phyloP scores from a whole-genome alignment of 2,329 filamentous ascomycete species.

The Pseudocercospora vitis region DNA sequence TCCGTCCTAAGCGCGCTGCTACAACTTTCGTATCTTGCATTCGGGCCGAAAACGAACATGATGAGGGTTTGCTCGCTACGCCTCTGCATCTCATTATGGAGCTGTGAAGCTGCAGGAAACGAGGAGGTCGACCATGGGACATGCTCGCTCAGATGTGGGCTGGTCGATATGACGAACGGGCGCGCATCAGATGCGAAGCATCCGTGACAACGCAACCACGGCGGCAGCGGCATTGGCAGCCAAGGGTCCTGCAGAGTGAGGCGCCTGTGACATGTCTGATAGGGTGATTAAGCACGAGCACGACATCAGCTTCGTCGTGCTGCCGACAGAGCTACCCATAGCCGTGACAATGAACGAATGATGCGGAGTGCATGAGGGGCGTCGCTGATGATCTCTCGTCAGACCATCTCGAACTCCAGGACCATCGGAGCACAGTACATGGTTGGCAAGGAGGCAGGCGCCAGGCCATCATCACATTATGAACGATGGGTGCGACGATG shows the following conservation, averaged over 20 bases:
- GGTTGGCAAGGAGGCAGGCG: neutral
- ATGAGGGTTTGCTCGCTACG: conserved; percentile 5
- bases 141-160: neutral
- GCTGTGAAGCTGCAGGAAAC: conserved; percentile 9
- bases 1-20: conserved; percentile 14
- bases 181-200: conserved; percentile 2
- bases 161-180: neutral
- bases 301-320: conserved; percentile 8
- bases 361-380: conserved; percentile 22
- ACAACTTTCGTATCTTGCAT: conserved; percentile 19
- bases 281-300: conserved; percentile 17
- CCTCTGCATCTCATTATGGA: neutral
- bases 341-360: conserved; percentile 4
- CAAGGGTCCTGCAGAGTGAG: conserved; percentile 3
- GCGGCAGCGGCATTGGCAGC: conserved; percentile 9
- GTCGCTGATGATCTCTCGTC: conserved; percentile 6
- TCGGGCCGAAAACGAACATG: conserved; percentile 17
- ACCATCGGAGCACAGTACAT: neutral
- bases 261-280: conserved; percentile 19
- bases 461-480: neutral
- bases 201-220: conserved; percentile 2
- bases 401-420: conserved; percentile 7
- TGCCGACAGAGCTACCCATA: conserved; percentile 13
- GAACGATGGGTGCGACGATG: neutral
- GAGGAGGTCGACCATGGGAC: conserved; percentile 6